Evolutionary conservation across 2,329 filamentous ascomycete species (phyloP), one percentile per base, ranked within the genome.

Genomic region (Paecilomyces niveus): DNA sequence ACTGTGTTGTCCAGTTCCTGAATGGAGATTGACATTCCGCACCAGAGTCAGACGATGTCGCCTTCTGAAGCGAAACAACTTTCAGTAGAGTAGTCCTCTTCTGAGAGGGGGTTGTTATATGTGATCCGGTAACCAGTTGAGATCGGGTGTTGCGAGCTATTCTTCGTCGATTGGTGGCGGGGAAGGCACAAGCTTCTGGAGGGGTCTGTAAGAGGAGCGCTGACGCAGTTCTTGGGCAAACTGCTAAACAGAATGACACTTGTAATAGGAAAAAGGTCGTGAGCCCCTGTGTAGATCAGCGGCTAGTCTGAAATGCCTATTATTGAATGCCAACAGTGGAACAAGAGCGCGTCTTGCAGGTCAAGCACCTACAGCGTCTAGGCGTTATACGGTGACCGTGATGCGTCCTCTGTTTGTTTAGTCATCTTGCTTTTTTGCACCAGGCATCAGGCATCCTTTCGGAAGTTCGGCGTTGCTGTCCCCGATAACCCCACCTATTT

Each of bases 1-100:
- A 97, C 93, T 67, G 92, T 94, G 77, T 83, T 88, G 85, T 99
- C 94, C 81, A 99, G 87, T 86, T 99, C 94, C 77, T 89, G 86
- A 78, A 99, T 93, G 71, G 89, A 84, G 74, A 85, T 78, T 69
- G 84, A 84, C 84, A 87, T 87, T 65, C 66, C 68, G 72, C 67
- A 68, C 65, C 65, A 67, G 65, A 66, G 59, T 63, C 64, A 65
- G 67, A 67, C 66, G 67, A 65, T 63, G 59, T 68, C 63, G 68
- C 67, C 67, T 62, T 63, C 8, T 59, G 59, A 62, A 61, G 67
- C 63, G 58, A 60, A 59, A 60, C 57, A 51, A 63, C 57, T 54
- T 55, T 62, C 60, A 64, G 57, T 53, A 60, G 60, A 62, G 62
- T 57, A 57, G 57, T 50, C 54, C 33, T 32, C 55, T 51, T 54